Evolutionary conservation across 208 protist species (phyloP).

Genomic region (Trichomonas vaginalis): DNA sequence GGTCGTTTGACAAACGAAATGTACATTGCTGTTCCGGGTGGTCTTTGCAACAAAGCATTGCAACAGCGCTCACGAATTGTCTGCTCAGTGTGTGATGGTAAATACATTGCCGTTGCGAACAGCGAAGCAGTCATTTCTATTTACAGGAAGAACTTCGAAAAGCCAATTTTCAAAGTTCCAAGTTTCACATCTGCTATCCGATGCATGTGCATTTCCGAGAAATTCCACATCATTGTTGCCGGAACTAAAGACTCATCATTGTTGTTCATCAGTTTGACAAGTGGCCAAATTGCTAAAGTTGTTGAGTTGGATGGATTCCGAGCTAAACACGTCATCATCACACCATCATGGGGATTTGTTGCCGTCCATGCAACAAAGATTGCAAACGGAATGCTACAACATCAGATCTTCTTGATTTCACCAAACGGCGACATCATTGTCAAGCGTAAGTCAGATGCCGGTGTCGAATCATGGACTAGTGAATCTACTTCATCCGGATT

Average conservation of each 20-base stretch:
- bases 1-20: not conserved
- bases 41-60: not conserved
- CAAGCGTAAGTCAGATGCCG: not conserved
- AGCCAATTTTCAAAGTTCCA: not conserved
- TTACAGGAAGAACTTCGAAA: not conserved
- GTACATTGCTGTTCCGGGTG: not conserved
- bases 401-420: not conserved
- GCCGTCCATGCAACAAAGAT: not conserved
- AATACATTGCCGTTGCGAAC: not conserved
- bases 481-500: not conserved
- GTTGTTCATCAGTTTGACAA: not conserved
- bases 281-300: not conserved
- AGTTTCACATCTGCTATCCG: not conserved
- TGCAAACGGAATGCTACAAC: not conserved
- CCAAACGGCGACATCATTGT: not conserved
- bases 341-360: not conserved
- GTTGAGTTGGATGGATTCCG: not conserved
- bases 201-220: not conserved
- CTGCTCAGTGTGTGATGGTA: not conserved
- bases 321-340: not conserved
- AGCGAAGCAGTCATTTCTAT: not conserved
- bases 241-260: not conserved
- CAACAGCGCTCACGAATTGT: not conserved
- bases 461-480: not conserved
- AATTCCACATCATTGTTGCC: not conserved